These are phyloP conservation scores for Cyberlindnera amylophila DNA, from an alignment of 805 yeast species.

Conservation along the genomic window DNA sequence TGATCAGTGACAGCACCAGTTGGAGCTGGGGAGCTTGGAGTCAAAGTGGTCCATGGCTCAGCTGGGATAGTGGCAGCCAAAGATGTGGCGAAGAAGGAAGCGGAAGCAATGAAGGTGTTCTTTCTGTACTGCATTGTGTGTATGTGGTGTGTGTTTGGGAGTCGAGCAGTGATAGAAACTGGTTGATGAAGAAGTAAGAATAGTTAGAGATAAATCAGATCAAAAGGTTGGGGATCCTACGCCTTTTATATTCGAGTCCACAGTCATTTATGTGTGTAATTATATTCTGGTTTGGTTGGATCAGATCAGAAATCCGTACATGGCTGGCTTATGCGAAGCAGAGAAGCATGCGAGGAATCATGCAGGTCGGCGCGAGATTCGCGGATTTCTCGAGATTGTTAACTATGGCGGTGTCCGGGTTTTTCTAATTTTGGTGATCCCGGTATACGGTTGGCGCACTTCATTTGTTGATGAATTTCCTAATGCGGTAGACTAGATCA, in stretches of 20 bases:
- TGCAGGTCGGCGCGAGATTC: background rate
- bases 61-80: conserved; percentile 63
- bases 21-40: conserved; percentile 36
- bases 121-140: conserved; percentile 39
- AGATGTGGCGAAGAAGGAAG: conserved; percentile 45
- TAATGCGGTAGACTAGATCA: conserved; percentile 2
- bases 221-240: too few species aligned
- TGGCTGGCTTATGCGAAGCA: background rate
- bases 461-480: conserved; percentile 6
- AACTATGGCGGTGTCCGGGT: conserved; percentile 10
- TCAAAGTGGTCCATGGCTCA: conserved; percentile 43
- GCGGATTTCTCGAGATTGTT: background rate
- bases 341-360: background rate
- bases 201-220: background rate
- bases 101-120: conserved; percentile 32
- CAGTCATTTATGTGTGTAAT: background rate
- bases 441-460: background rate
- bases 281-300: background rate
- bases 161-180: background rate
- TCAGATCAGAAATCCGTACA: background rate
- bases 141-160: background rate
- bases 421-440: conserved; percentile 4
- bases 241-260: too few species aligned
- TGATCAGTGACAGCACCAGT: conserved; percentile 35
- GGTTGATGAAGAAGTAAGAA: background rate